A percentile compares a stretch with the other conserved stretches of the same genome.
phyloP scores from a whole-genome alignment of 2,329 filamentous ascomycete species.

The Aspergillus texensis region DNA sequence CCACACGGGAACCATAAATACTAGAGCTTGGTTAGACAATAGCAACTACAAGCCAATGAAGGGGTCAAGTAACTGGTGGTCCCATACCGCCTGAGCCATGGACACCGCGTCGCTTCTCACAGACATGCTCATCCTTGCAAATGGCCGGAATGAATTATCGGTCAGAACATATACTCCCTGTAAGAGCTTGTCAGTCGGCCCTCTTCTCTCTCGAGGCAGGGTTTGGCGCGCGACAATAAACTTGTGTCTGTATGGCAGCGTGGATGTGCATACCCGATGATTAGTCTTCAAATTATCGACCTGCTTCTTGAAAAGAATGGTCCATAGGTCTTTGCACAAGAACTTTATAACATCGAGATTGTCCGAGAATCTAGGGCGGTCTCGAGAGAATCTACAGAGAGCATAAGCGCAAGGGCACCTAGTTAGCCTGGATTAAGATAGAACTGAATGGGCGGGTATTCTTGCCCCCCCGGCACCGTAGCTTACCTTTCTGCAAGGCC shows the following conservation, averaged over 20 bases:
- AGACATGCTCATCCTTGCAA: slow-evolving; percentile 86
- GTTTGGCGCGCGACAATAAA: slow-evolving; percentile 1
- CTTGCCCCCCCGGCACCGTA: background rate
- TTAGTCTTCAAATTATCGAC: slow-evolving; percentile 99
- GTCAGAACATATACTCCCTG: slow-evolving; percentile 94
- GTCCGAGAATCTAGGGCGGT: slow-evolving; percentile 85
- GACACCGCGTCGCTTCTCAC: slow-evolving; percentile 71
- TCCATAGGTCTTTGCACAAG: slow-evolving; percentile 98
- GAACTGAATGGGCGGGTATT: background rate
- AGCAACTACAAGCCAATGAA: background rate
- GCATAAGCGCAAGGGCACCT: background rate
- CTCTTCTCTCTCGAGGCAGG: background rate
- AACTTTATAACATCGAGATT: slow-evolving; percentile 98
- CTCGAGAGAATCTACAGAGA: slow-evolving; percentile 48
- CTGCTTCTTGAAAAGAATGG: slow-evolving; percentile 90
- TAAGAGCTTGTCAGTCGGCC: background rate
- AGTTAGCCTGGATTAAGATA: background rate
- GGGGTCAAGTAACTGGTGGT: background rate
- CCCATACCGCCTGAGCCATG: slow-evolving; percentile 75
- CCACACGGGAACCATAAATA: slow-evolving; percentile 96
- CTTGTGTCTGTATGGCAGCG: background rate
- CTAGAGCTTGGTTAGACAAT: slow-evolving; percentile 45
- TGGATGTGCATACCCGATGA: slow-evolving; percentile 66
- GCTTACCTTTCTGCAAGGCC: slow-evolving; percentile 83
- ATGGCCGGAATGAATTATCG: slow-evolving; percentile 86